Evolutionary conservation across 306 rosid genomes (phyloP), one percentile per base, ranked within the genome.

Genomic region (Prosopis cineraria): DNA sequence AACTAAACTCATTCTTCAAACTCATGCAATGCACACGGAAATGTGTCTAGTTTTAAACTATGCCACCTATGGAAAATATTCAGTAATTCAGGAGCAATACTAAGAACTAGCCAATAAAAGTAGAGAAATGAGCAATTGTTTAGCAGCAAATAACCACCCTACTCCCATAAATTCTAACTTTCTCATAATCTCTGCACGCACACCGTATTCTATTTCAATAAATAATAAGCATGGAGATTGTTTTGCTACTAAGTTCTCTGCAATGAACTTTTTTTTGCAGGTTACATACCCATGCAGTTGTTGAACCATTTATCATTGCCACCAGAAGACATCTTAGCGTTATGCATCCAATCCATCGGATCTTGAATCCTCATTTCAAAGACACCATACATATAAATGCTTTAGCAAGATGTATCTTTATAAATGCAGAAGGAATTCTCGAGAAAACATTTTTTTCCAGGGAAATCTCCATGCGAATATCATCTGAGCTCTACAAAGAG

Each of bases 241-340:
- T 63, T 50, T 20, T 68, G 17, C 7, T 3, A 52, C 63, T 48
- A 59, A 60, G 30, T 31, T 3, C 43, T 68, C 9, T 80, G 70
- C 29, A 33, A 62, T 47, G 40, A 72, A 70, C 68, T 14, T 47
- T 67, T 47, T 67, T 59, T 68, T 73, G 53, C 77, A 91, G 95
- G 97, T 82, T 93, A 78, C 81, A 84, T 56, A 89, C 90, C 10
- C 93, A 91, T 79, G 98, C 93, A 22, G 90, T 86, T 56, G 85
- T 90, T 39, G 96, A 93, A 81, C 98, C 96, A 25, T 93, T 93
- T 88, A 86, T 93, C 77, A 83, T 93, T 85, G 94, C 96, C 72
- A 85, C 96, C 39, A 87, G 84, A 79, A 93, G 96, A 84, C 88
- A 85, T 73, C 77, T 93, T 4, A 93, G 98, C 77, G 88, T 76